Evolutionary conservation across 2,329 filamentous ascomycete genomes (phyloP).

Genomic region (Fusarium pseudocircinatum): DNA sequence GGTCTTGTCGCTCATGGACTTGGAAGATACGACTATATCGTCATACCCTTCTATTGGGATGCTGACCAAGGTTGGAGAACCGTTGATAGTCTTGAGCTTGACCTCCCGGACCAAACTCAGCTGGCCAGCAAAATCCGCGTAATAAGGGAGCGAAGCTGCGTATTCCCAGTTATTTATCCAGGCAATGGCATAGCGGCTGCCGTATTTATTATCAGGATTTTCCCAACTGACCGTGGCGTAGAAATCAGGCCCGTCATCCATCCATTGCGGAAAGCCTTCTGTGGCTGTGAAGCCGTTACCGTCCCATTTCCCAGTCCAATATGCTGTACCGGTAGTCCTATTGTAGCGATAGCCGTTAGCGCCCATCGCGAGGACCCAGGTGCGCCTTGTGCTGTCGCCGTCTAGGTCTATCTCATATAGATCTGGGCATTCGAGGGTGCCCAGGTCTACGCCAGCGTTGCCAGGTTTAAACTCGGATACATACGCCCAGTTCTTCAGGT

Average conservation of each 20-base stretch:
- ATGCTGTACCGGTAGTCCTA: neutral
- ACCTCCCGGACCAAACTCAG: neutral
- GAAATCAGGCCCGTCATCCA: neutral
- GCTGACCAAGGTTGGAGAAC: neutral
- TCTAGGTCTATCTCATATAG: neutral
- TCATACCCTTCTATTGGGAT: neutral
- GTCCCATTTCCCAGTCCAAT: neutral
- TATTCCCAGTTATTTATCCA: neutral
- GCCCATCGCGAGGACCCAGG: neutral
- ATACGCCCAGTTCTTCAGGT: neutral
- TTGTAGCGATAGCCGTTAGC: neutral
- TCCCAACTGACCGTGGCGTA: neutral
- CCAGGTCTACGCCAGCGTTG: neutral
- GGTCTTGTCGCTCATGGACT: neutral
- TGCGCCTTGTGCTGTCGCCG: neutral
- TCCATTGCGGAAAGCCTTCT: neutral
- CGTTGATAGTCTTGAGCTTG: neutral
- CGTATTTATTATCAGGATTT: neutral
- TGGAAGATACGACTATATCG: rapidly evolving
- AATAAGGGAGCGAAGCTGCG: neutral
- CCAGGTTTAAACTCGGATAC: neutral
- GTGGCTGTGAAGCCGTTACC: neutral
- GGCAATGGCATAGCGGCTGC: neutral
- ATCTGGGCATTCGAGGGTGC: neutral
- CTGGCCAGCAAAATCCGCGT: neutral